Percentiles rank a stretch among this genome's conserved stretches.
These are phyloP conservation scores for Inga oerstediana DNA, from an alignment of 306 rosid genomes.

Conservation along the genomic window DNA sequence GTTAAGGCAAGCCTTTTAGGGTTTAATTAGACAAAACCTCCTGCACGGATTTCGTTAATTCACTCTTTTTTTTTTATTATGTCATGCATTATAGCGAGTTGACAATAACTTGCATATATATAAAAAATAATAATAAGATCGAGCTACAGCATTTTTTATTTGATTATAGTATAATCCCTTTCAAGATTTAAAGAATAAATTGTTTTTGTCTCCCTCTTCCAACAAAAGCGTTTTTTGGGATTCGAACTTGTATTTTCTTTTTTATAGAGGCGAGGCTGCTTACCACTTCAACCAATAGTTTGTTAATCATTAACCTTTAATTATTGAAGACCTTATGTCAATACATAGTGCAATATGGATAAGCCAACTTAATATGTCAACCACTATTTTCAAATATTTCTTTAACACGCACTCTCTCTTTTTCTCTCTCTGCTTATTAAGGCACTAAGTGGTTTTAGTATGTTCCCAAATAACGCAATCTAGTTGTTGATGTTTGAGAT, in stretches of 20 bases:
- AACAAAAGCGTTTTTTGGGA: too few relatives aligned
- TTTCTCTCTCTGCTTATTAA: constrained; percentile 10
- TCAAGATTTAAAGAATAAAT: fast-evolving
- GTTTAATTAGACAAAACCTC: constrained; percentile 18
- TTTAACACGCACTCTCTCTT: background rate
- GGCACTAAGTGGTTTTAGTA: constrained; percentile 28
- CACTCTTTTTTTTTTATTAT: background rate
- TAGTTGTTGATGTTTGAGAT: constrained; percentile 43
- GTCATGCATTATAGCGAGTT: background rate
- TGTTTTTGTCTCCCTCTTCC: too few relatives aligned
- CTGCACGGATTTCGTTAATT: background rate
- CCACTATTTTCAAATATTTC: constrained; percentile 23
- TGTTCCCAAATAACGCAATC: constrained; percentile 32
- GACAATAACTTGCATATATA: background rate
- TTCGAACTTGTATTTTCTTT: too few relatives aligned
- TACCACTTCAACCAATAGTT: too few relatives aligned
- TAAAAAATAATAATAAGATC: background rate
- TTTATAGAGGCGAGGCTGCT: fast-evolving
- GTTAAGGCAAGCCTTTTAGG: constrained; percentile 2
- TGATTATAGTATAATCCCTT: too few relatives aligned
- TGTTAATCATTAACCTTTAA: background rate
- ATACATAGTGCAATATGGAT: background rate
- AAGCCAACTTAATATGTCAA: constrained; percentile 25
- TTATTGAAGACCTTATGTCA: background rate
- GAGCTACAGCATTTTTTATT: too few relatives aligned